Evolutionary conservation across 1,139 yeast species (phyloP).

Genomic region (Geotrichum carabidarum): DNA sequence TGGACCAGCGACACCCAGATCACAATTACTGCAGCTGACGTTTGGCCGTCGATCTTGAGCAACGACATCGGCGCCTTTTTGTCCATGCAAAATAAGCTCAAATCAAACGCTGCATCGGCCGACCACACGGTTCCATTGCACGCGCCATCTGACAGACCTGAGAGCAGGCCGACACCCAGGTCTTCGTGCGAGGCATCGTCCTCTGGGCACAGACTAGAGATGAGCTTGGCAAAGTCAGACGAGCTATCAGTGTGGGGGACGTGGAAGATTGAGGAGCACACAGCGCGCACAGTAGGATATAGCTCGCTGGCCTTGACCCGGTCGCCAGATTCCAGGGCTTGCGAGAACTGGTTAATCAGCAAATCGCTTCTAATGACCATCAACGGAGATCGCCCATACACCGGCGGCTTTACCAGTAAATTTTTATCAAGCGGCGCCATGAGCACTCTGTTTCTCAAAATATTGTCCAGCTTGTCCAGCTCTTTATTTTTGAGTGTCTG

Average conservation of each 20-base stretch:
- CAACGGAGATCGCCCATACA: slow-evolving; percentile 12
- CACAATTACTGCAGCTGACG: slow-evolving; percentile 11
- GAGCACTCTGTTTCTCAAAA: background rate
- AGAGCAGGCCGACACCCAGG: slow-evolving; percentile 14
- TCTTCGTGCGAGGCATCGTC: slow-evolving; percentile 9
- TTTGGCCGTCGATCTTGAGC: slow-evolving; percentile 15
- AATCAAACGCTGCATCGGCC: background rate
- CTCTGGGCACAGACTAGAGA: background rate
- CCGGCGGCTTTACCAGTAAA: slow-evolving; percentile 10
- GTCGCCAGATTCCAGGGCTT: slow-evolving; percentile 10
- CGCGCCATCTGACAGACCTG: background rate
- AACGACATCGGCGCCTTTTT: slow-evolving; percentile 9
- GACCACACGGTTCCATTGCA: background rate
- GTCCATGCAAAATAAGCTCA: slow-evolving; percentile 13
- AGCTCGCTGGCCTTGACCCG: slow-evolving; percentile 1
- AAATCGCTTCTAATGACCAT: slow-evolving; percentile 14
- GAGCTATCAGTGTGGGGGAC: background rate
- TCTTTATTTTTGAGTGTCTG: slow-evolving; percentile 1
- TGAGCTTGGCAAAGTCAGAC: background rate
- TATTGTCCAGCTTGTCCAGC: slow-evolving; percentile 7
- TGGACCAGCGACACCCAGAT: slow-evolving; percentile 14
- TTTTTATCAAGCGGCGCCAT: background rate
- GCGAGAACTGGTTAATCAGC: slow-evolving; percentile 7
- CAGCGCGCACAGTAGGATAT: slow-evolving; percentile 12
- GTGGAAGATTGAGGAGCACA: slow-evolving; percentile 15